These are phyloP conservation scores for Centaurea solstitialis DNA, from an alignment of 129 eudicot genomes.

Conservation along the genomic window DNA sequence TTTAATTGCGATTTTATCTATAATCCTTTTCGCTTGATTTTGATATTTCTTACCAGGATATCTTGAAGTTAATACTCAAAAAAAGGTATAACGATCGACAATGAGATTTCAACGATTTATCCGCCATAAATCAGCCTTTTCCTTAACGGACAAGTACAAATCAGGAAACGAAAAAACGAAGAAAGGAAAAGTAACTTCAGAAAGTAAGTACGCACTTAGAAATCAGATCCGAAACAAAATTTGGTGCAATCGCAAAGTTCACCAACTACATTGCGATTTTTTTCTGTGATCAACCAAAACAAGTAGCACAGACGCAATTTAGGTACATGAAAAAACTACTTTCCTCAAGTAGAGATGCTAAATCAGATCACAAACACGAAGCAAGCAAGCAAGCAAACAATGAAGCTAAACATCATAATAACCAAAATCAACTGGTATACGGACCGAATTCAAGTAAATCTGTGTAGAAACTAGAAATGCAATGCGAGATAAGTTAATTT, in stretches of 20 bases:
- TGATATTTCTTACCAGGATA: neutral
- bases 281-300: neutral
- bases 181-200: neutral
- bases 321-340: neutral
- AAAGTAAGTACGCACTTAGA: neutral
- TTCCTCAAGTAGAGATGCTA: neutral
- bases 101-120: neutral
- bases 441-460: conserved; percentile 8
- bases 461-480: neutral
- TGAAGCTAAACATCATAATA: neutral
- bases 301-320: conserved; percentile 1
- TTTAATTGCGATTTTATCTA: neutral
- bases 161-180: neutral
- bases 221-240: conserved; percentile 17
- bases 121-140: neutral
- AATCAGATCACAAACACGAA: conserved; percentile 16
- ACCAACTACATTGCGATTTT: conserved; percentile 14
- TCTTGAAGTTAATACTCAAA: neutral
- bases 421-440: neutral
- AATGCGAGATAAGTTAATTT: neutral
- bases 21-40: neutral
- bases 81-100: neutral
- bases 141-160: neutral
- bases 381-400: neutral
- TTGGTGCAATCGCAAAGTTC: conserved; percentile 3